These are phyloP conservation scores for Penicillium egyptiacum DNA, from an alignment of 495 filamentous ascomycete species.

Conservation along the genomic window DNA sequence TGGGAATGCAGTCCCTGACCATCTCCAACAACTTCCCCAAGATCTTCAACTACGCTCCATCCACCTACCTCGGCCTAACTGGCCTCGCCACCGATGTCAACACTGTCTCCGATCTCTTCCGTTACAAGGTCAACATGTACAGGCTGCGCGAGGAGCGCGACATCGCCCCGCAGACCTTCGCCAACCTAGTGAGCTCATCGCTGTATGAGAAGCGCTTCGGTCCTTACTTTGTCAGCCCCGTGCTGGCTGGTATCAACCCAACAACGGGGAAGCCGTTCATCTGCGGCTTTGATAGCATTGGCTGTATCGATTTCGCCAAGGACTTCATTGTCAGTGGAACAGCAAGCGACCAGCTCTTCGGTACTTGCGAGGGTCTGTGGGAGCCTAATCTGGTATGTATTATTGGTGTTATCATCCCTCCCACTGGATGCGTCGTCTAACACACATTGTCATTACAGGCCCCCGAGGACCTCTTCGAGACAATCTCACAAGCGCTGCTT, in stretches of 20 bases:
- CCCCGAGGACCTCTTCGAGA: conserved; percentile 96
- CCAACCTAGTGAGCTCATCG: conserved; percentile 86
- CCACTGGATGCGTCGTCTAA: conserved; percentile 25
- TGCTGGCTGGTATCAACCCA: conserved; percentile 89
- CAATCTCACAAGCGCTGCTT: conserved; percentile 92
- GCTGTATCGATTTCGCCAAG: conserved; percentile 98
- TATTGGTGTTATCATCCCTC: not conserved
- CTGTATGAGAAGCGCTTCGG: conserved; percentile 96
- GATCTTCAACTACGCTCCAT: conserved; percentile 91
- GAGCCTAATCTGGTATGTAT: conserved; percentile 86
- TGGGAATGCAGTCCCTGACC: conserved; percentile 93
- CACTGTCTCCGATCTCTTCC: conserved; percentile 95
- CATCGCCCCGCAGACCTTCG: conserved; percentile 91
- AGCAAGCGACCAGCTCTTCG: conserved; percentile 94
- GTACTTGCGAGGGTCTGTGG: conserved; percentile 98
- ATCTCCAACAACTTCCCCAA: conserved; percentile 99
- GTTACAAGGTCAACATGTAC: conserved; percentile 99
- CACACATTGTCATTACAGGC: conserved; percentile 47
- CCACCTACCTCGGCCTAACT: conserved; percentile 94
- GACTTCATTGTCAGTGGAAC: conserved; percentile 98
- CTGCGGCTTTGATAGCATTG: conserved; percentile 98
- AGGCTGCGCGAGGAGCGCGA: conserved; percentile 94
- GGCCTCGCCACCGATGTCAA: conserved; percentile 94
- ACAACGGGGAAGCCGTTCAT: conserved; percentile 94
- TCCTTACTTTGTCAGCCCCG: conserved; percentile 91